Evolutionary conservation across 2,329 filamentous ascomycete genomes (phyloP).

Genomic region (Hymenotorrendiella dingleyae): DNA sequence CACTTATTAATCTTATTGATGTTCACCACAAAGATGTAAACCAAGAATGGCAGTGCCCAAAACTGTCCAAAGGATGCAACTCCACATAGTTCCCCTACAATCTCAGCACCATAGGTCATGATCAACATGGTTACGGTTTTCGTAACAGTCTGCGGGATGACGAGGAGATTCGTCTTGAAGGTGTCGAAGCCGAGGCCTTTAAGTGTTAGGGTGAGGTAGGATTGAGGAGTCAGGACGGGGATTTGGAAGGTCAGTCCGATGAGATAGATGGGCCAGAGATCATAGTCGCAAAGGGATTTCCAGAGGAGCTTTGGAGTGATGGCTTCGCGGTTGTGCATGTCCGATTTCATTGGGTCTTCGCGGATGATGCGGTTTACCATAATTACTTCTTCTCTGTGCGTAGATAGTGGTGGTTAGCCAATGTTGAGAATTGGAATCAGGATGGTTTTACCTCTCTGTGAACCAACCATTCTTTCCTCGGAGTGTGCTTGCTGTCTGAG

Average conservation of each 20-base stretch:
- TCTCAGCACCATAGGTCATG: slow-evolving; percentile 41
- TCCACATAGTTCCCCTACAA: slow-evolving; percentile 33
- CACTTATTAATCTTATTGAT: slow-evolving; percentile 14
- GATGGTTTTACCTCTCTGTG: slow-evolving; percentile 40
- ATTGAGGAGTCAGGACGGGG: slow-evolving; percentile 15
- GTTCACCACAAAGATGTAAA: slow-evolving; percentile 19
- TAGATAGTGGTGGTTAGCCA: too few species aligned
- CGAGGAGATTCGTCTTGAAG: slow-evolving; percentile 41
- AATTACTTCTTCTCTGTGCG: slow-evolving; percentile 51
- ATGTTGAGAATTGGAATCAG: too few species aligned
- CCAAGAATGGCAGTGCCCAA: slow-evolving; percentile 36
- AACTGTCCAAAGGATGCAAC: slow-evolving; percentile 30
- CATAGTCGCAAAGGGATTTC: slow-evolving; percentile 43
- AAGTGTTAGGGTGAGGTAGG: slow-evolving; percentile 22
- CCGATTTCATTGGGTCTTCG: slow-evolving; percentile 44
- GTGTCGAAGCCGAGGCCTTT: slow-evolving; percentile 26
- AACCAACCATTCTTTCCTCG: slow-evolving; percentile 60
- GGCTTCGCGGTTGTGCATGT: slow-evolving; percentile 46
- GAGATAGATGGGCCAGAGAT: slow-evolving; percentile 46
- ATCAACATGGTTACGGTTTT: slow-evolving; percentile 31
- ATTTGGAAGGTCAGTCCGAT: slow-evolving; percentile 30
- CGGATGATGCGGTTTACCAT: slow-evolving; percentile 55
- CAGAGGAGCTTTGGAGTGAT: slow-evolving; percentile 40
- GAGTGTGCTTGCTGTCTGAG: slow-evolving; percentile 33
- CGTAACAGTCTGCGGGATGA: slow-evolving; percentile 38